Percentiles rank a stretch among this genome's conserved stretches.
Evolutionary conservation across 2,329 filamentous ascomycete species (phyloP).

Genomic region (Orbilia oligospora): DNA sequence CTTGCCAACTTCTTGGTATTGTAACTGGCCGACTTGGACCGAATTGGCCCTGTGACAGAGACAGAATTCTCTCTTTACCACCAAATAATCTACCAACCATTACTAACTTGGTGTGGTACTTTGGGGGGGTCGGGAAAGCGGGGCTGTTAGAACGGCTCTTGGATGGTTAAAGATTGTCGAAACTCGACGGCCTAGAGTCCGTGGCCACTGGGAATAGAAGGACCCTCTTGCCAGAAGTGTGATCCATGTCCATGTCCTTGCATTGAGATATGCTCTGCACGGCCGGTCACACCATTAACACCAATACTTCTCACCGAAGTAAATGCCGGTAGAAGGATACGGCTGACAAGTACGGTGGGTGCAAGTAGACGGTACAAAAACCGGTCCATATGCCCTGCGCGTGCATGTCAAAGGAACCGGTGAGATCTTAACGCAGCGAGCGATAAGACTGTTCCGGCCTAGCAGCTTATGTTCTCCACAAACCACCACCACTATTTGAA

Average conservation of each 20-base stretch:
- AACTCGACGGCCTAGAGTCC: conserved; percentile 5
- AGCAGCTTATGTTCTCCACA: not conserved
- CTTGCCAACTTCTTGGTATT: too few species aligned
- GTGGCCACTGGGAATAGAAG: not conserved
- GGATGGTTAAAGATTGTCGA: not conserved
- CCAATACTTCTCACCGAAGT: conserved; percentile 46
- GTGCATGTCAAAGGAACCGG: not conserved
- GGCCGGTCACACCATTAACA: conserved; percentile 52
- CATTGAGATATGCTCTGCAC: conserved; percentile 44
- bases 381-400: not conserved
- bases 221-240: conserved; percentile 22
- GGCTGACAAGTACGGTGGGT: conserved; percentile 45
- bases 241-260: conserved; percentile 45
- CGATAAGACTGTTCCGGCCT: not conserved
- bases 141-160: conserved; percentile 15
- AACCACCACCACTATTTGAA: not conserved
- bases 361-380: conserved; percentile 44
- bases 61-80: too few species aligned
- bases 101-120: too few species aligned
- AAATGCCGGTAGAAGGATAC: conserved; percentile 39
- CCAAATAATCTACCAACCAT: too few species aligned
- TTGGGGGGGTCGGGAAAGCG: conserved; percentile 32
- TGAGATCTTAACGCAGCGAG: conserved; percentile 3
- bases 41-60: too few species aligned
- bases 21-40: too few species aligned